Evolutionary conservation across 805 yeast genomes (phyloP), one percentile per base, ranked within the genome.

Genomic region (Wickerhamomyces subpelliculosus): DNA sequence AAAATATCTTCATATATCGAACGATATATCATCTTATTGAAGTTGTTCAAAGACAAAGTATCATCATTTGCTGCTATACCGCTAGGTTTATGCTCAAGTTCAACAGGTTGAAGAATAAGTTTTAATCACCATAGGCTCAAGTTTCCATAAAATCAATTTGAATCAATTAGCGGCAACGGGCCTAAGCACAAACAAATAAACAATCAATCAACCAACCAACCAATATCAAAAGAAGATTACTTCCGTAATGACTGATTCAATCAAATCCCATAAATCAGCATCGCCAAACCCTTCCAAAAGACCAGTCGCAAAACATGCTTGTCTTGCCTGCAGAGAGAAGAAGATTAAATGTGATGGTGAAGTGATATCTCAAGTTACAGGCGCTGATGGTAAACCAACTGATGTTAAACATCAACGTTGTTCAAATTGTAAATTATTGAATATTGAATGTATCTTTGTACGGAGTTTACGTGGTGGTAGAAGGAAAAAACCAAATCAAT

Each of bases 271-370:
- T 13, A 29, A 29, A 17, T 18, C 32, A 11, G 8, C 16, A 19
- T 8, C n/a, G n/a, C n/a, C 32, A 18, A 16, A 10, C 12, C 32
- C 22, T 14, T 14, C 38, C 10, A 63, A 65, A 42, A 58, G 78
- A 19, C 62, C 70, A 6, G 84, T 78, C 2, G 80, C 83, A 0
- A 64, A 72, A 41, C 61, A 79, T 34, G 84, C 84, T 0, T 78
- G 84, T 52, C 59, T 79, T 6, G 66, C 76, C 5, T 78, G 85
- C 42, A 71, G 85, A 29, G 81, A 75, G 47, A 76, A 74, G 59
- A 78, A 79, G 48, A 67, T 78, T 44, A 78, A 76, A 46, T 78
- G 85, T 55, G 83, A 78, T 46, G 84, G 84, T 12, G 83, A 76
- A 46, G 50, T 64, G n/a, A n/a, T n/a, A n/a, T n/a, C n/a, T 13